Evolutionary conservation across 768 basidiomycete species (phyloP).

Genomic region (Hysterangium stoloniferum): DNA sequence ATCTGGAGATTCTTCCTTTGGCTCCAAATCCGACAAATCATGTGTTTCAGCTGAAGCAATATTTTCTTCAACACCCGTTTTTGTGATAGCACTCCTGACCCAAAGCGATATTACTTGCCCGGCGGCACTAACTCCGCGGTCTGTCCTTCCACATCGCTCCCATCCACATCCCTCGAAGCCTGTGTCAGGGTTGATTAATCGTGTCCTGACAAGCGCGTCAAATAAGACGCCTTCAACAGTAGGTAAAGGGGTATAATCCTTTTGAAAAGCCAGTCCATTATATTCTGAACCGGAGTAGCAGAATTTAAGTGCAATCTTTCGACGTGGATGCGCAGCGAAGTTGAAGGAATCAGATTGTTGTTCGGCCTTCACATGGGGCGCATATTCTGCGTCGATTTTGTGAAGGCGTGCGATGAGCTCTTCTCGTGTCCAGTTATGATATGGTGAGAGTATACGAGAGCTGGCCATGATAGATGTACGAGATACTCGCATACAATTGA

Average conservation of each 20-base stretch:
- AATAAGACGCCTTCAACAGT: conserved; percentile 90
- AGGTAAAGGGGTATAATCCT: conserved; percentile 60
- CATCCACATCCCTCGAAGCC: conserved; percentile 86
- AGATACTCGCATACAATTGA: neutral
- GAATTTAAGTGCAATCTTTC: conserved; percentile 92
- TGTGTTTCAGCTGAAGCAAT: neutral
- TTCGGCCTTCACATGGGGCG: conserved; percentile 7
- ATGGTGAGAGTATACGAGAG: conserved; percentile 21
- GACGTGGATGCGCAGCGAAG: conserved; percentile 60
- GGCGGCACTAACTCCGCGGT: conserved; percentile 89
- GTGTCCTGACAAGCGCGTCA: conserved; percentile 66
- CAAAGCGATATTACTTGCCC: conserved; percentile 91
- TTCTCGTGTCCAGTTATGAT: conserved; percentile 55
- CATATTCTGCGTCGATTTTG: conserved; percentile 39
- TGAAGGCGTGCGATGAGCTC: conserved; percentile 60
- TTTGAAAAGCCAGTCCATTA: conserved; percentile 81
- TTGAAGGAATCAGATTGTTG: conserved; percentile 40
- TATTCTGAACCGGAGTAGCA: conserved; percentile 92
- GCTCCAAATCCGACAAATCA: no score
- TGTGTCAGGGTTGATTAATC: conserved; percentile 63
- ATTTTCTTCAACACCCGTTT: neutral
- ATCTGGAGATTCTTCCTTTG: conserved; percentile 1
- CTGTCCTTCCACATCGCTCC: conserved; percentile 89
- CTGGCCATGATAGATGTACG: neutral
- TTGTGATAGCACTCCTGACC: conserved; percentile 63